These are phyloP conservation scores for Pyrrhoderma lamaoense DNA, from an alignment of 1,284 basidiomycete genomes.

Conservation along the genomic window DNA sequence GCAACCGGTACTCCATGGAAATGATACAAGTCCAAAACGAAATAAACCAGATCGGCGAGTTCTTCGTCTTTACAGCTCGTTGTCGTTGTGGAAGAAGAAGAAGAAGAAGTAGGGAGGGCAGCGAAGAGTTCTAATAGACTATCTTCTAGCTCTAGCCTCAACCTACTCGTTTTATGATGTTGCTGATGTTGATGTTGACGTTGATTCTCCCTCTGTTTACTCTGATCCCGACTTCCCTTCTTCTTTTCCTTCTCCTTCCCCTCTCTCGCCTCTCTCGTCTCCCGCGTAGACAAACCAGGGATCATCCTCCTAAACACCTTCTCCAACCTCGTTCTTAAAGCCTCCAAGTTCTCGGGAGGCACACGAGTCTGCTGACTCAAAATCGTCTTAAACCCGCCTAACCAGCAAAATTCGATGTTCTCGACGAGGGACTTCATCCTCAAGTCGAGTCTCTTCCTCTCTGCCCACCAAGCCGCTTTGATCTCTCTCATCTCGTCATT, in stretches of 20 bases:
- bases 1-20: conserved; percentile 87
- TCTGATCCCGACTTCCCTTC: no score
- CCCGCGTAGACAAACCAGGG: no score
- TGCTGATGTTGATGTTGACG: no score
- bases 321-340: conserved; percentile 62
- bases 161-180: no score
- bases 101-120: conserved; percentile 66
- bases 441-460: conserved; percentile 67
- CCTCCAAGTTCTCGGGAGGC: conserved; percentile 39
- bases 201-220: no score
- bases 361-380: conserved; percentile 49
- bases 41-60: conserved; percentile 91
- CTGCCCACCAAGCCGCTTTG: conserved; percentile 79
- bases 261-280: no score
- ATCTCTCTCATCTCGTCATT: conserved; percentile 59
- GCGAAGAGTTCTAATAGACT: conserved; percentile 82
- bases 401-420: conserved; percentile 92
- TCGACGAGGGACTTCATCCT: conserved; percentile 71
- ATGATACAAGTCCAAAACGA: conserved; percentile 90
- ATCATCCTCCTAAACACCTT: conserved; percentile 64
- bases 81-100: no score
- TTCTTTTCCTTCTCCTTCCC: no score
- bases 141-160: conserved; percentile 57
- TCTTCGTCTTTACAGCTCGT: conserved; percentile 84
- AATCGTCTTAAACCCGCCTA: conserved; percentile 95